These are phyloP conservation scores for Talaromyces stipitatus DNA, from an alignment of 495 filamentous ascomycete species.

Conservation along the genomic window DNA sequence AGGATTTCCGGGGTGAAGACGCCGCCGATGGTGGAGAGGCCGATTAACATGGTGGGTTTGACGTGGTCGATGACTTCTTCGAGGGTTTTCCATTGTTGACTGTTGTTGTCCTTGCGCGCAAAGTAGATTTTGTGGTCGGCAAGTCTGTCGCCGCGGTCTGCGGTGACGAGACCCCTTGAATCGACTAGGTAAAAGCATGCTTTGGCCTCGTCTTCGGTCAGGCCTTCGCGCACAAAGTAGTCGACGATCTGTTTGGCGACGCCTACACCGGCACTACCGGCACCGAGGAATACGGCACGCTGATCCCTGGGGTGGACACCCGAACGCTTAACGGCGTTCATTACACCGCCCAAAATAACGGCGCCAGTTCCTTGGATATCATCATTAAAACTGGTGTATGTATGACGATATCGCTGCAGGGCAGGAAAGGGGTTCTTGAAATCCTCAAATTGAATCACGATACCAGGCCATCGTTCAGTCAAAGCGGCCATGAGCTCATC, in stretches of 20 bases:
- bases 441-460: slow-evolving; percentile 97
- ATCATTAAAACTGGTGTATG: slow-evolving; percentile 95
- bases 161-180: slow-evolving; percentile 90
- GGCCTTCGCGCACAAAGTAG: slow-evolving; percentile 86
- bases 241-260: slow-evolving; percentile 95
- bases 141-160: slow-evolving; percentile 87
- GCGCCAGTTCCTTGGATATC: slow-evolving; percentile 98
- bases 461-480: slow-evolving; percentile 79
- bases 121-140: slow-evolving; percentile 99
- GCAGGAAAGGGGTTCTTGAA: slow-evolving; percentile 98
- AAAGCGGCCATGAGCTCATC: slow-evolving; percentile 95
- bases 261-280: slow-evolving; percentile 90
- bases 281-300: slow-evolving; percentile 91
- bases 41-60: slow-evolving; percentile 88
- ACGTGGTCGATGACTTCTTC: slow-evolving; percentile 91
- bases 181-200: slow-evolving; percentile 97
- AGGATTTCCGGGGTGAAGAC: slow-evolving; percentile 88
- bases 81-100: slow-evolving; percentile 81
- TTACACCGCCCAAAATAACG: slow-evolving; percentile 89
- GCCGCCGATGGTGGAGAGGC: slow-evolving; percentile 87
- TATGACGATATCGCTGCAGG: slow-evolving; percentile 76
- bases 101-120: slow-evolving; percentile 84
- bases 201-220: slow-evolving; percentile 84
- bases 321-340: slow-evolving; percentile 87
- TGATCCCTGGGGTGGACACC: slow-evolving; percentile 83